A percentile compares a stretch with the other conserved stretches of the same genome.
Evolutionary conservation across 108 stramenopile genomes (phyloP).

Genomic region (Nitzschia putrida): DNA sequence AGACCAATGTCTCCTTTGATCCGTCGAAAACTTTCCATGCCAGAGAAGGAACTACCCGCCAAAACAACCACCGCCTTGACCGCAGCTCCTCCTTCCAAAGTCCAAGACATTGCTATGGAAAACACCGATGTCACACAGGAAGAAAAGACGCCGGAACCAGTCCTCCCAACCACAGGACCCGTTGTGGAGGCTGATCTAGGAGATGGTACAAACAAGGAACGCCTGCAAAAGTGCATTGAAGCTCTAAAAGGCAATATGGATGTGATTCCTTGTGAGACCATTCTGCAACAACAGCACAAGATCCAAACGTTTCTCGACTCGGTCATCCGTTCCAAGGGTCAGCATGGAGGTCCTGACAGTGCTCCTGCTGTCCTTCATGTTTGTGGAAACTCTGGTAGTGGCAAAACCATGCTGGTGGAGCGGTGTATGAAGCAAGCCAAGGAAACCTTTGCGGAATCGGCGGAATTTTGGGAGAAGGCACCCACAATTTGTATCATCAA

Average conservation of each 20-base stretch:
- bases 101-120: too few species aligned
- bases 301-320: slow-evolving; percentile 24
- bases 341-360: background rate
- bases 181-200: slow-evolving; percentile 15
- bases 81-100: too few species aligned
- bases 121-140: too few species aligned
- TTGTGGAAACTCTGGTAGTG: slow-evolving; percentile 73
- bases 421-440: slow-evolving; percentile 10
- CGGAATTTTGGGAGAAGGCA: slow-evolving; percentile 8
- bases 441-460: slow-evolving; percentile 1
- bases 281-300: background rate
- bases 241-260: slow-evolving; percentile 11
- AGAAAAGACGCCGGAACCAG: background rate
- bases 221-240: slow-evolving; percentile 27
- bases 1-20: background rate
- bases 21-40: background rate
- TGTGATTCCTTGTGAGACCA: slow-evolving; percentile 1
- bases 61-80: too few species aligned
- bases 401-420: slow-evolving; percentile 53
- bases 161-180: background rate
- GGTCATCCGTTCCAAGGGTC: slow-evolving; percentile 26
- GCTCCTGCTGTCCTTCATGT: slow-evolving; percentile 56
- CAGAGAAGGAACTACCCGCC: too few species aligned
- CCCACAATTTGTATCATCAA: slow-evolving; percentile 30
- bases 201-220: slow-evolving; percentile 17